Conservation (phyloP, 2,329 filamentous ascomycete species). For the Aciculosporium take region DNA sequence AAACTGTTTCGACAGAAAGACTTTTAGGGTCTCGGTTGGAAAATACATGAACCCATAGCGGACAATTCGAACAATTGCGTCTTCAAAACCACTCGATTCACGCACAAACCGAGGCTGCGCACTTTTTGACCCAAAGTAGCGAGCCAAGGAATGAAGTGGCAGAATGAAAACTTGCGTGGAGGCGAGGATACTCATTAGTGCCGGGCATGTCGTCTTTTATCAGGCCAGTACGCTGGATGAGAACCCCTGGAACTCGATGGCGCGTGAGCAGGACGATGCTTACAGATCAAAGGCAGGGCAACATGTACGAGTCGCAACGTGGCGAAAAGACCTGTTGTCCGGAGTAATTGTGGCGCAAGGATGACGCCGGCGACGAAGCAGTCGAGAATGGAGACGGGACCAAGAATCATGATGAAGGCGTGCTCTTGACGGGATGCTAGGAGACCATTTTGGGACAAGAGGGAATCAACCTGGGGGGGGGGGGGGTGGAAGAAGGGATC, state of each 20-base stretch:
- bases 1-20: constrained; percentile 66
- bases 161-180: constrained; percentile 3
- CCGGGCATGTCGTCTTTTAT: not conserved
- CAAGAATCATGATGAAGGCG: constrained; percentile 47
- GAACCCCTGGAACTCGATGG: not conserved
- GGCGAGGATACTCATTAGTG: not conserved
- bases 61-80: constrained; percentile 63
- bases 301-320: constrained; percentile 43
- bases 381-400: constrained; percentile 61
- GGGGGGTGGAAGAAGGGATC: not conserved
- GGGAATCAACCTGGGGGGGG: not conserved
- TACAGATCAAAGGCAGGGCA: constrained; percentile 50
- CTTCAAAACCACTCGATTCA: constrained; percentile 58
- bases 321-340: constrained; percentile 48
- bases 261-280: not conserved
- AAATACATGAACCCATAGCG: constrained; percentile 64
- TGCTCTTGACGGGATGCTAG: not conserved
- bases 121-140: constrained; percentile 9
- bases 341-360: constrained; percentile 55
- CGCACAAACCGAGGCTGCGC: constrained; percentile 47
- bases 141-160: constrained; percentile 4
- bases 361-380: constrained; percentile 59
- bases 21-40: constrained; percentile 51
- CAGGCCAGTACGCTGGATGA: not conserved
- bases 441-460: not conserved